These are phyloP conservation scores for Strobilomyces echinocephalus DNA, from an alignment of 768 basidiomycete genomes.

Conservation along the genomic window DNA sequence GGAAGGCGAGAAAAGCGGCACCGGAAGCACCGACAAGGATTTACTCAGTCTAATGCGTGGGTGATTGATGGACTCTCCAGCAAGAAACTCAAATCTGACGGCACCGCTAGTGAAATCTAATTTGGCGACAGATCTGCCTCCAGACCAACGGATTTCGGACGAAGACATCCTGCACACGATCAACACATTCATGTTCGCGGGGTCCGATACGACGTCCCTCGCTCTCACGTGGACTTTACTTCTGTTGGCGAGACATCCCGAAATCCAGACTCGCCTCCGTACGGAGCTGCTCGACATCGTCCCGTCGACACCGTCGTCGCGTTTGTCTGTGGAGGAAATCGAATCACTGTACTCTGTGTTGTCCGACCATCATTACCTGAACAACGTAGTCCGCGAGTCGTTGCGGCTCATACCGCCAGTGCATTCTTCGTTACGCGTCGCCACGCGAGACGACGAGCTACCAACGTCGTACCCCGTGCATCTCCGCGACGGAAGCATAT, in stretches of 20 bases:
- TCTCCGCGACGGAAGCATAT: constrained; percentile 41
- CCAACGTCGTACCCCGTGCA: constrained; percentile 66
- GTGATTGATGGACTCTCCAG: constrained; percentile 26
- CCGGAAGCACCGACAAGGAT: constrained; percentile 60
- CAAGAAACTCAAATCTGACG: constrained; percentile 6
- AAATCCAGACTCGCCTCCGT: constrained; percentile 66
- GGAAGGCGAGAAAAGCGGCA: constrained; percentile 52
- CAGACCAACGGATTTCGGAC: constrained; percentile 75
- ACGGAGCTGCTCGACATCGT: constrained; percentile 54
- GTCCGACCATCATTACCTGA: constrained; percentile 61
- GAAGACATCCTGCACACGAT: constrained; percentile 82
- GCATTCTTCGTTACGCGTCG: constrained; percentile 76
- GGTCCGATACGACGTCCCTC: constrained; percentile 83
- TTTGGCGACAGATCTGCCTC: constrained; percentile 60
- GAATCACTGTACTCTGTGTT: constrained; percentile 54
- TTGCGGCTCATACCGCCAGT: constrained; percentile 78
- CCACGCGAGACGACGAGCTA: constrained; percentile 71
- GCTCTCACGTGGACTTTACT: constrained; percentile 82
- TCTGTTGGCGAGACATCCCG: constrained; percentile 63
- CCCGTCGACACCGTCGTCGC: constrained; percentile 37
- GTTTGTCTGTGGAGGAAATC: constrained; percentile 59
- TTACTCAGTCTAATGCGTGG: constrained; percentile 70
- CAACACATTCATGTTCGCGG: constrained; percentile 88
- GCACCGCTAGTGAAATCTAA: constrained; percentile 72
- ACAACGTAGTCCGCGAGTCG: constrained; percentile 72